phyloP scores from a whole-genome alignment of 495 filamentous ascomycete species.

The Choiromyces venosus region DNA sequence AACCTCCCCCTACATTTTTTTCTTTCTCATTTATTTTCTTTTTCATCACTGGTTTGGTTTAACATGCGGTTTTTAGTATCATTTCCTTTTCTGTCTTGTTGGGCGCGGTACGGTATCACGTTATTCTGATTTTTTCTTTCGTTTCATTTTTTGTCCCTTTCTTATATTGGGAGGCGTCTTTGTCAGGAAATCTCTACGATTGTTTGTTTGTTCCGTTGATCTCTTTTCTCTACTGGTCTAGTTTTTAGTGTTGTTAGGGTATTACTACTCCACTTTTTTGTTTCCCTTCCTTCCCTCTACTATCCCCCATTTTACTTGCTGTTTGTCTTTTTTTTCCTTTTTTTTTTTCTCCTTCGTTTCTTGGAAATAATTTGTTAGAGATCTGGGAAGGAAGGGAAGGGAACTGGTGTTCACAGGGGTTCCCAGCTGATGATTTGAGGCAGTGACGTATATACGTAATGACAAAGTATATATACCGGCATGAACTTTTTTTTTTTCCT shows the following conservation, averaged over 20 bases:
- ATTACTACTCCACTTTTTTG: slow-evolving; percentile 8
- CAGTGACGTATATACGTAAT: slow-evolving; percentile 4
- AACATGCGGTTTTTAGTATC: not conserved
- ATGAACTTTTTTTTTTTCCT: not conserved
- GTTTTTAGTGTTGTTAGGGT: slow-evolving; percentile 3
- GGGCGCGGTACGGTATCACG: not conserved
- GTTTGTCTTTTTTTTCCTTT: slow-evolving; percentile 5
- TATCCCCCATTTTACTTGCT: slow-evolving; percentile 3
- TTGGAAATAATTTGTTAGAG: slow-evolving; percentile 5
- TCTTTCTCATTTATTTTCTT: not conserved
- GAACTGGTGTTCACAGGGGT: not conserved
- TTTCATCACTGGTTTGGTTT: not conserved
- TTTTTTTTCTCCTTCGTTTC: slow-evolving; percentile 6
- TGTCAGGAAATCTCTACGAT: slow-evolving; percentile 10
- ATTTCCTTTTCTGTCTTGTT: not conserved
- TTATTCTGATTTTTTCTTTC: not conserved
- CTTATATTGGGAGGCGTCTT: slow-evolving; percentile 10
- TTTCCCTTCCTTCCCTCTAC: slow-evolving; percentile 1
- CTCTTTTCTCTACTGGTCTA: slow-evolving; percentile 4
- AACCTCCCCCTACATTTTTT: not conserved
- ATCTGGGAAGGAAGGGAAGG: not conserved
- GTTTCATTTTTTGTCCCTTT: slow-evolving; percentile 1
- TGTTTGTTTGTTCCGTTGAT: slow-evolving; percentile 13
- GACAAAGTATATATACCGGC: not conserved
- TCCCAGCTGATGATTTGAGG: not conserved